These are phyloP conservation scores for Plasmodium malariae DNA, from an alignment of 169 alveolate genomes.

Conservation along the genomic window DNA sequence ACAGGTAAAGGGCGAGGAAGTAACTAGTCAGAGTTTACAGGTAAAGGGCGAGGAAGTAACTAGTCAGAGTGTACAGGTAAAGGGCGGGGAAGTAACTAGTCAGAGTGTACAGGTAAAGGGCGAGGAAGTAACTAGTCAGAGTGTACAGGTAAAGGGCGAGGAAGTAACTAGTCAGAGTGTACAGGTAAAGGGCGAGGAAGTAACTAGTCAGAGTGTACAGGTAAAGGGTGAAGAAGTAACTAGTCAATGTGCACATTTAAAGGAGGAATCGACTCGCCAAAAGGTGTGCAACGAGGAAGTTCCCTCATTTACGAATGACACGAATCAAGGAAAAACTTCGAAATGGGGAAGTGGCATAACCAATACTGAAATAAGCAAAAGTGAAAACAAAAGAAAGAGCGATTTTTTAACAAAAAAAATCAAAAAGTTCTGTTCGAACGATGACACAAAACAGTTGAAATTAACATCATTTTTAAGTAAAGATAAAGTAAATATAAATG, in stretches of 20 bases:
- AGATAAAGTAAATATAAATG: conserved; percentile 33
- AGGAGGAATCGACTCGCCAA: background rate
- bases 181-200: background rate
- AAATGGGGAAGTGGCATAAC: background rate
- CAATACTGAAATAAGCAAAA: conserved; percentile 1
- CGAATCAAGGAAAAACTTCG: background rate
- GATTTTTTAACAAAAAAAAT: conserved; percentile 46
- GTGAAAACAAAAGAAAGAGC: conserved; percentile 9
- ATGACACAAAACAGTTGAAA: conserved; percentile 45
- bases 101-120: background rate
- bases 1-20: no score
- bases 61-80: no score
- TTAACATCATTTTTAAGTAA: conserved; percentile 70
- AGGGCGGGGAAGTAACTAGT: background rate
- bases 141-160: background rate
- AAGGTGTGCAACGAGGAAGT: background rate
- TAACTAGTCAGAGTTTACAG: no score
- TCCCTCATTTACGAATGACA: background rate
- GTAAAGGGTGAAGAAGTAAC: background rate
- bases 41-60: no score
- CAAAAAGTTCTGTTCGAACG: conserved; percentile 25
- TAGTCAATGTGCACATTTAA: background rate
- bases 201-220: background rate
- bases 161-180: background rate
- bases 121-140: background rate